These are phyloP conservation scores for Podosphaera xanthii DNA, from an alignment of 2,329 filamentous ascomycete genomes.

Conservation along the genomic window DNA sequence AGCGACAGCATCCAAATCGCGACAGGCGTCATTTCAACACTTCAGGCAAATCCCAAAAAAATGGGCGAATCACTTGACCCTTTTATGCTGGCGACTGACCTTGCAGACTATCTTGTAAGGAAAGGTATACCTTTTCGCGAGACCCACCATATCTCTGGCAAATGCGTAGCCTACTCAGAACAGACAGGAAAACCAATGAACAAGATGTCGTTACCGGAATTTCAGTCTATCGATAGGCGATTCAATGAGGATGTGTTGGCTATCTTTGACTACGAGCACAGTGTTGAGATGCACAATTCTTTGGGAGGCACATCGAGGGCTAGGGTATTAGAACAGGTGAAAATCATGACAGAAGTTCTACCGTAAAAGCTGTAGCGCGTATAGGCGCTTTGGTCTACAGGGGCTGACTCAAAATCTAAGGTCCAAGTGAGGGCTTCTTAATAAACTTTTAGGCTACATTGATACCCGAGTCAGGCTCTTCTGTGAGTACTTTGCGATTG, in stretches of 20 bases:
- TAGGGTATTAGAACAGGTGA: conserved; percentile 40
- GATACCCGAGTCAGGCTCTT: no score
- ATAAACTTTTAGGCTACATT: no score
- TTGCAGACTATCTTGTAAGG: conserved; percentile 29
- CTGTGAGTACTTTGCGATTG: no score
- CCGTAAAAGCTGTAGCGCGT: no score
- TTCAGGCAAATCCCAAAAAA: conserved; percentile 44
- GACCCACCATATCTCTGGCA: conserved; percentile 56
- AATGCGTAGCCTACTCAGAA: conserved; percentile 50
- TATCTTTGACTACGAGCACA: conserved; percentile 60
- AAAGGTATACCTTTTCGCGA: conserved; percentile 52
- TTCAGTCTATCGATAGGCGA: conserved; percentile 42
- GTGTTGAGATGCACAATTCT: conserved; percentile 56
- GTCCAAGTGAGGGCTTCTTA: no score
- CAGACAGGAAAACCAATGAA: conserved; percentile 44
- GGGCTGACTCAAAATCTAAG: no score
- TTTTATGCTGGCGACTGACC: conserved; percentile 59
- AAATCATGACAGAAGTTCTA: conserved; percentile 21
- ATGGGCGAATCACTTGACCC: conserved; percentile 62
- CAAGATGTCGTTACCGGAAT: conserved; percentile 39
- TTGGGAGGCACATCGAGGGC: conserved; percentile 58
- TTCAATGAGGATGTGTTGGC: conserved; percentile 49
- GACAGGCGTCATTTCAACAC: conserved; percentile 54
- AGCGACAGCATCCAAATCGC: conserved; percentile 64
- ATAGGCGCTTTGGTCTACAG: no score